Evolutionary conservation across 1,284 basidiomycete species (phyloP).

Genomic region (Fistulinella staudtii): DNA sequence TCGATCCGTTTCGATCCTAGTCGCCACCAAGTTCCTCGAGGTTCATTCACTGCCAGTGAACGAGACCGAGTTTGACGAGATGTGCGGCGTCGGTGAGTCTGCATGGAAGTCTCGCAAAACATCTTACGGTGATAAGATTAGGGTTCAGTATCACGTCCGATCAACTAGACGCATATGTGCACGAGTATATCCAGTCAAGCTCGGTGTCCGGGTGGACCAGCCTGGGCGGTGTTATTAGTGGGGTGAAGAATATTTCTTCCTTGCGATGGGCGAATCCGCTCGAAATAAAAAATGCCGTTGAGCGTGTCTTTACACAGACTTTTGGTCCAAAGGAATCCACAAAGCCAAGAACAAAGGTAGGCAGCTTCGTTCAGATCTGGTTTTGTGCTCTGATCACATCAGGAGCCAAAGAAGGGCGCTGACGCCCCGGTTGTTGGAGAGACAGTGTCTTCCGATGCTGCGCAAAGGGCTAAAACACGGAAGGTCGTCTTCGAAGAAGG

Average conservation of each 20-base stretch:
- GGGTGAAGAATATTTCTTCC: conserved; percentile 63
- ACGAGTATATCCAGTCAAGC: conserved; percentile 56
- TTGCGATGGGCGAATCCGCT: conserved; percentile 89
- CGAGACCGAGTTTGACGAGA: conserved; percentile 71
- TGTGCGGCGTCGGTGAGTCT: conserved; percentile 84
- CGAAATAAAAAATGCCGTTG: conserved; percentile 87
- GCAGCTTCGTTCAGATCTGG: conserved; percentile 8
- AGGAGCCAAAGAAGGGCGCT: conserved; percentile 57
- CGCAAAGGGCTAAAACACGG: conserved; percentile 40
- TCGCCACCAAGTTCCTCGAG: conserved; percentile 77
- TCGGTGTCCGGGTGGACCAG: conserved; percentile 69
- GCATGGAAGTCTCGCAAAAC: background rate
- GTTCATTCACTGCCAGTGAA: conserved; percentile 60
- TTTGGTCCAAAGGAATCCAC: conserved; percentile 78
- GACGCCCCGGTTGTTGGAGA: conserved; percentile 6
- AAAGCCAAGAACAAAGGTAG: conserved; percentile 71
- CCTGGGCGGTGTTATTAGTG: conserved; percentile 68
- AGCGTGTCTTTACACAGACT: conserved; percentile 66
- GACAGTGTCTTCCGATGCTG: conserved; percentile 34
- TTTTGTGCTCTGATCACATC: conserved; percentile 4
- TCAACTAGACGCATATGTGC: conserved; percentile 62
- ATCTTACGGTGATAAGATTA: conserved; percentile 30
- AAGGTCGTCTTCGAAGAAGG: conserved; percentile 91
- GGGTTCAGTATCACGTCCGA: conserved; percentile 77
- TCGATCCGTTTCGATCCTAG: conserved; percentile 39